Evolutionary conservation across 2,329 filamentous ascomycete species (phyloP).

Genomic region (Botryotinia convoluta): DNA sequence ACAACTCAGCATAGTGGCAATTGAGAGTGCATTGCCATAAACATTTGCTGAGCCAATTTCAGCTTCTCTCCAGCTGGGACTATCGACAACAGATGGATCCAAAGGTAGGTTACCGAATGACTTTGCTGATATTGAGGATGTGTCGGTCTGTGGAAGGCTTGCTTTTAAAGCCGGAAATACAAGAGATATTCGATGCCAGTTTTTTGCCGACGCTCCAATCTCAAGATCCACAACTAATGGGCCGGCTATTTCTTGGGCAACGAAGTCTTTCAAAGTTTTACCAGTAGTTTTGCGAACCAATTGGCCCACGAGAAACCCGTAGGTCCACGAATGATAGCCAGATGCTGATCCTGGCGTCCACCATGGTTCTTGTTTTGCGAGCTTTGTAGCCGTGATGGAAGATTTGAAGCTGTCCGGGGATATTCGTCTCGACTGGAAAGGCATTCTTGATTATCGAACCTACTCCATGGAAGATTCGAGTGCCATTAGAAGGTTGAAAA

Average conservation of each 20-base stretch:
- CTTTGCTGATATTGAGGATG: not conserved
- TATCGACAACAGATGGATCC: constrained; percentile 2
- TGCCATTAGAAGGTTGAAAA: too few relatives aligned
- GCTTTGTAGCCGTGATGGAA: not conserved
- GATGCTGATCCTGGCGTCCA: constrained; percentile 46
- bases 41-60: constrained; percentile 47
- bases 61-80: constrained; percentile 36
- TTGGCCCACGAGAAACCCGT: constrained; percentile 46
- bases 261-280: constrained; percentile 45
- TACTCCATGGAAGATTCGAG: too few relatives aligned
- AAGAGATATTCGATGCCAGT: constrained; percentile 17
- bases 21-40: constrained; percentile 44
- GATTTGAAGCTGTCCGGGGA: too few relatives aligned
- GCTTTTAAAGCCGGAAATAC: constrained; percentile 1
- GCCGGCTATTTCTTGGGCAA: constrained; percentile 28
- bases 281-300: constrained; percentile 44
- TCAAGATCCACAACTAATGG: constrained; percentile 20
- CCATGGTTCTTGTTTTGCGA: constrained; percentile 44
- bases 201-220: constrained; percentile 15
- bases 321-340: constrained; percentile 44
- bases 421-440: too few relatives aligned
- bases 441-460: too few relatives aligned
- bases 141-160: not conserved
- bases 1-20: constrained; percentile 35
- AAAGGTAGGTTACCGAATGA: constrained; percentile 10